These are phyloP conservation scores for Penicillium mononematosum DNA, from an alignment of 495 filamentous ascomycete genomes.

Conservation along the genomic window DNA sequence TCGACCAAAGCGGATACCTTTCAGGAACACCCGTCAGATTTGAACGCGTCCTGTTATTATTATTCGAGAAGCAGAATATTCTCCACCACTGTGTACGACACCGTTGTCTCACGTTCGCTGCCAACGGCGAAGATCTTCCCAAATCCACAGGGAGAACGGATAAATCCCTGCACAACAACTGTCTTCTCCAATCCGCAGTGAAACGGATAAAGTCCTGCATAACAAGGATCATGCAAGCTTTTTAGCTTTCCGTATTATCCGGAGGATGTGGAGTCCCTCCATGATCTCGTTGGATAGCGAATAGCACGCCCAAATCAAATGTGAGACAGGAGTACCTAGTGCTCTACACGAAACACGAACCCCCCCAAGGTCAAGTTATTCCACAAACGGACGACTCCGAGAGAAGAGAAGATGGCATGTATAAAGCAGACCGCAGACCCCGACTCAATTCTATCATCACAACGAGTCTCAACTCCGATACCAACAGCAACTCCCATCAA, in stretches of 20 bases:
- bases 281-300: background rate
- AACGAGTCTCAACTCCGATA: background rate
- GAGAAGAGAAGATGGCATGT: background rate
- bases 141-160: slow-evolving; percentile 12
- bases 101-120: slow-evolving; percentile 16
- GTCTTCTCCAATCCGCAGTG: slow-evolving; percentile 20
- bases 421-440: slow-evolving; percentile 11
- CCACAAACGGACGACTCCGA: background rate
- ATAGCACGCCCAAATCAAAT: slow-evolving; percentile 2
- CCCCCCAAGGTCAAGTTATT: background rate
- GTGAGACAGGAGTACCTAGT: slow-evolving; percentile 27
- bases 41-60: slow-evolving; percentile 12
- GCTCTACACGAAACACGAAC: slow-evolving; percentile 22
- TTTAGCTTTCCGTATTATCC: slow-evolving; percentile 6
- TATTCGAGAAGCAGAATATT: slow-evolving; percentile 8
- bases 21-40: slow-evolving; percentile 1
- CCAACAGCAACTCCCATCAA: background rate
- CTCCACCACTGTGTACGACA: slow-evolving; percentile 5
- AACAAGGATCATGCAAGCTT: background rate
- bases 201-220: background rate
- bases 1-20: background rate
- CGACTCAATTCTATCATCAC: background rate
- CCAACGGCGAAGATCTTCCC: slow-evolving; percentile 18
- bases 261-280: slow-evolving; percentile 14
- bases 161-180: background rate